Percentiles rank a stretch among this genome's conserved stretches.
phyloP scores from a whole-genome alignment of 1,284 basidiomycete genomes.

The Moesziomyces antarcticus region DNA sequence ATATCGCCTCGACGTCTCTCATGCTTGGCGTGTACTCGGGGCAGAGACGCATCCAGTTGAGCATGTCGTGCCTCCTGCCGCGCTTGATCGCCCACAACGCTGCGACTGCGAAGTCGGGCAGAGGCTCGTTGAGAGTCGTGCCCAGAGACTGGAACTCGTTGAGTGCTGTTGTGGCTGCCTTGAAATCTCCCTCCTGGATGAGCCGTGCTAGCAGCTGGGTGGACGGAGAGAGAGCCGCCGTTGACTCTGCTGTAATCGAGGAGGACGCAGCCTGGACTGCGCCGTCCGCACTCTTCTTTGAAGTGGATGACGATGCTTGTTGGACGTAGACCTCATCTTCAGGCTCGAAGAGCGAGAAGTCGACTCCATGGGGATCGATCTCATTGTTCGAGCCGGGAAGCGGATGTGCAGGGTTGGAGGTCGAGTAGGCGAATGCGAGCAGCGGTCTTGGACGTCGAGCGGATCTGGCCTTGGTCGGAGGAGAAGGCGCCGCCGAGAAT shows the following conservation, averaged over 20 bases:
- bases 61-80: slow-evolving; percentile 24
- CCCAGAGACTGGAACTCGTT: slow-evolving; percentile 26
- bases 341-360: slow-evolving; percentile 56
- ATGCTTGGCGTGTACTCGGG: slow-evolving; percentile 18
- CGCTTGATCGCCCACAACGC: slow-evolving; percentile 36
- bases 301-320: slow-evolving; percentile 6
- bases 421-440: slow-evolving; percentile 23
- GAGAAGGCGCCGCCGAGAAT: not conserved
- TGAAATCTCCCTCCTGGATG: slow-evolving; percentile 29
- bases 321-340: slow-evolving; percentile 26
- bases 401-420: slow-evolving; percentile 28
- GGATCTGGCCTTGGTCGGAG: slow-evolving; percentile 4
- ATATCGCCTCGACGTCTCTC: slow-evolving; percentile 11
- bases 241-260: not conserved
- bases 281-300: not conserved
- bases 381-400: slow-evolving; percentile 53
- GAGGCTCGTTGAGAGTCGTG: slow-evolving; percentile 15
- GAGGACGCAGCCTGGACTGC: not conserved
- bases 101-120: slow-evolving; percentile 24
- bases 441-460: slow-evolving; percentile 3
- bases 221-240: slow-evolving; percentile 8
- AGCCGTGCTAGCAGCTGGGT: slow-evolving; percentile 38
- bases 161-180: slow-evolving; percentile 33
- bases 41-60: slow-evolving; percentile 47
- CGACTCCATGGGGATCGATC: slow-evolving; percentile 56